Conservation (phyloP, 2,329 filamentous ascomycete species). For the Beauveria australis region DNA sequence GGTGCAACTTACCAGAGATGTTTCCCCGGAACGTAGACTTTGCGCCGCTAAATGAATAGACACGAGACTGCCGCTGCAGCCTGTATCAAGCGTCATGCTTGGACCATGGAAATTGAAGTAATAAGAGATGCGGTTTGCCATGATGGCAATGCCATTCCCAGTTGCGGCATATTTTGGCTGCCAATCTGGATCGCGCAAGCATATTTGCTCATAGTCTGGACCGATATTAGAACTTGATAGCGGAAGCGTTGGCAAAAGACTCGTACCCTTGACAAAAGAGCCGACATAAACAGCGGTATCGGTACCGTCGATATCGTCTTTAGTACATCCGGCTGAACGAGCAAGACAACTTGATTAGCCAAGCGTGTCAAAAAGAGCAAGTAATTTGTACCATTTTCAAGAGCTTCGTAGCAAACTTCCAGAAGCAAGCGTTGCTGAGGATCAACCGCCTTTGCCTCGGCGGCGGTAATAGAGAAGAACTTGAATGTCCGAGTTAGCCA, state of each 20-base stretch:
- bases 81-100: constrained; percentile 51
- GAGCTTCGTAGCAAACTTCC: constrained; percentile 41
- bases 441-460: constrained; percentile 45
- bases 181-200: constrained; percentile 40
- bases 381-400: constrained; percentile 35
- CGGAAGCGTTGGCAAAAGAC: background rate
- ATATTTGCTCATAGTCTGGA: constrained; percentile 41
- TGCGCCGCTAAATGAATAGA: constrained; percentile 46
- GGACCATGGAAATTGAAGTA: constrained; percentile 47
- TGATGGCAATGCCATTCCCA: constrained; percentile 43
- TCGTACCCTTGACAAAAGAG: constrained; percentile 40
- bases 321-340: constrained; percentile 33
- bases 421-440: constrained; percentile 45
- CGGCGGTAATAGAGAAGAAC: constrained; percentile 43
- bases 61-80: constrained; percentile 48
- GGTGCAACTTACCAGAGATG: constrained; percentile 25
- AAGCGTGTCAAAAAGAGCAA: background rate
- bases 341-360: background rate
- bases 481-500: constrained; percentile 16
- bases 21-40: constrained; percentile 37
- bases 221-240: background rate
- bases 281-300: constrained; percentile 42
- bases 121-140: constrained; percentile 49
- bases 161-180: constrained; percentile 44
- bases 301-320: constrained; percentile 34